Conservation (phyloP, 2,329 filamentous ascomycete species). For the Kalmusia sp. region DNA sequence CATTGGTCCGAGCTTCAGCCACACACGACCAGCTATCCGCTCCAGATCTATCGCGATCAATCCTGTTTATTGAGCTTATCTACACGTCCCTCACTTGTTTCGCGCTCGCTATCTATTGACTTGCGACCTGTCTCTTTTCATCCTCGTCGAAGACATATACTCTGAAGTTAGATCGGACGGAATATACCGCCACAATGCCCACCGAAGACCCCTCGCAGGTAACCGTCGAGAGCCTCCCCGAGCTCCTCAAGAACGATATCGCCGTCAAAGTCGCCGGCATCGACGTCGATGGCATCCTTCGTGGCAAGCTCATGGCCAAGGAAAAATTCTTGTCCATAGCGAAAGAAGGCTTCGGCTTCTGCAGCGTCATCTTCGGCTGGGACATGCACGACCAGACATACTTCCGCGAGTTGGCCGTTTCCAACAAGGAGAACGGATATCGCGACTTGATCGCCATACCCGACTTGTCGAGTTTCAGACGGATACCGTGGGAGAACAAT, state of each 20-base stretch:
- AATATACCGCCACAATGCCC: constrained; percentile 31
- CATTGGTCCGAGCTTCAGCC: constrained; percentile 40
- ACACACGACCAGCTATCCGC: constrained; percentile 15
- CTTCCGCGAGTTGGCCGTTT: constrained; percentile 81
- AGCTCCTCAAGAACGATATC: constrained; percentile 72
- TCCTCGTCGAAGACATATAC: too few species aligned
- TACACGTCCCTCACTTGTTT: constrained; percentile 4
- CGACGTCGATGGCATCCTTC: constrained; percentile 85
- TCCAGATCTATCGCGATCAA: background rate
- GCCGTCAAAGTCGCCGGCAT: constrained; percentile 88
- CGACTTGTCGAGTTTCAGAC: constrained; percentile 77
- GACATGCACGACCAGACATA: constrained; percentile 97
- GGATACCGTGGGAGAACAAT: constrained; percentile 90
- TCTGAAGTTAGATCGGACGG: too few species aligned
- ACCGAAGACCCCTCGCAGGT: constrained; percentile 48
- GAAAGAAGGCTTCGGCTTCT: constrained; percentile 87
- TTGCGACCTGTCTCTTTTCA: background rate
- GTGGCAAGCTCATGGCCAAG: constrained; percentile 91
- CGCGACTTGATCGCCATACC: constrained; percentile 83
- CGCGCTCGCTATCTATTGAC: background rate
- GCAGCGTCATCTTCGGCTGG: constrained; percentile 94
- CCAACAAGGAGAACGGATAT: constrained; percentile 91
- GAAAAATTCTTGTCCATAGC: constrained; percentile 88
- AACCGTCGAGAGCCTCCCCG: constrained; percentile 69
- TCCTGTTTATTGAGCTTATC: constrained; percentile 5